Evolutionary conservation across 768 basidiomycete species (phyloP).

Genomic region (Suillus variegatus): DNA sequence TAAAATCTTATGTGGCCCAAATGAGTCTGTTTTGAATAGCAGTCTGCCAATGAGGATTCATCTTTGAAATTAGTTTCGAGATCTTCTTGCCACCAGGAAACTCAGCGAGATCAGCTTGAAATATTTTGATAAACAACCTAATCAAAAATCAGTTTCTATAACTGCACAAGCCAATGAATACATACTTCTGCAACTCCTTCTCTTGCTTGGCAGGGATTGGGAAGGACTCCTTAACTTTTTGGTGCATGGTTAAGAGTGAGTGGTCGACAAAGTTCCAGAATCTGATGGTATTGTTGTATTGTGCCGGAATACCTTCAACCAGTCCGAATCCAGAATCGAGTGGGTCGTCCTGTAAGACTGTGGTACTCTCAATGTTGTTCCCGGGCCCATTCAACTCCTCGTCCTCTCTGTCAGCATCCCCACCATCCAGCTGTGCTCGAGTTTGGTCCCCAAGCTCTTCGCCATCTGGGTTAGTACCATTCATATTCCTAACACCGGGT

Average conservation of each 20-base stretch:
- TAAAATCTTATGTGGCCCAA: not conserved
- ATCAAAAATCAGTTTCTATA: not conserved
- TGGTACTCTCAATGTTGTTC: not conserved
- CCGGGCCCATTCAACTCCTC: not conserved
- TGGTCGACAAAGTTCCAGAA: not conserved
- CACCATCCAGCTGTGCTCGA: not conserved
- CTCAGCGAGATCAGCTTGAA: not conserved
- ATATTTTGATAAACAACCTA: not conserved
- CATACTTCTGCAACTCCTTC: not conserved
- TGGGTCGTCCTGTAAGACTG: not conserved
- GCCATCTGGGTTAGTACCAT: not conserved
- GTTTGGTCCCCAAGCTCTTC: not conserved
- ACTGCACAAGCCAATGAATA: not conserved
- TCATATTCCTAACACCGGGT: not conserved
- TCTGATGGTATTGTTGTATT: not conserved
- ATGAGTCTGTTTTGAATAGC: not conserved
- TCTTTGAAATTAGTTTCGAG: not conserved
- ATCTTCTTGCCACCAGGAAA: not conserved
- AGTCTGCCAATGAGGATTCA: not conserved
- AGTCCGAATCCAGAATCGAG: not conserved
- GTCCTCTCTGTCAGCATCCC: not conserved
- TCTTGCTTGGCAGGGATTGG: not conserved
- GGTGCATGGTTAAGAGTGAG: not conserved
- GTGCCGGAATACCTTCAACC: not conserved
- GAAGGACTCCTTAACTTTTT: not conserved